Conservation (phyloP, 73 alveolate genomes). For the Paraurostyla sp. region DNA sequence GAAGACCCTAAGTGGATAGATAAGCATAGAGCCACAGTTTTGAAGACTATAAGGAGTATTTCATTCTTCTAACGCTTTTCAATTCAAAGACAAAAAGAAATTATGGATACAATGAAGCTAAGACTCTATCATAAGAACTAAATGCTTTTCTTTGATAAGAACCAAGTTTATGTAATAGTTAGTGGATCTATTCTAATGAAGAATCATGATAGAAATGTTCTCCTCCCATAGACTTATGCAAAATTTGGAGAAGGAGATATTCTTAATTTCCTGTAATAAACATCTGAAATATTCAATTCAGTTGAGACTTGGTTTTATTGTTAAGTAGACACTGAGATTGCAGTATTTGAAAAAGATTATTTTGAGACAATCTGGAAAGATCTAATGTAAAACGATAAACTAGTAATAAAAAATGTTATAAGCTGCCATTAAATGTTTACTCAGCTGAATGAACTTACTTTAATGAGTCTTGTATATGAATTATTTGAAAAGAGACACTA, state of each 20-base stretch:
- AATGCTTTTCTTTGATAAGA: constrained; percentile 17
- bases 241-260: constrained; percentile 70
- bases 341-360: constrained; percentile 30
- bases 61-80: constrained; percentile 59
- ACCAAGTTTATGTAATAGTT: constrained; percentile 51
- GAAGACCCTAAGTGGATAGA: constrained; percentile 54
- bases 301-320: constrained; percentile 69
- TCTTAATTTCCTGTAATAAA: constrained; percentile 42
- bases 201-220: constrained; percentile 59
- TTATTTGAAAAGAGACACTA: constrained; percentile 48
- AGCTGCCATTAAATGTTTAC: constrained; percentile 29
- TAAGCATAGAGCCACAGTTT: constrained; percentile 2
- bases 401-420: constrained; percentile 4
- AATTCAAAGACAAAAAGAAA: neutral
- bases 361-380: constrained; percentile 58
- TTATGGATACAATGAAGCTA: constrained; percentile 35
- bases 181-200: constrained; percentile 67
- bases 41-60: neutral
- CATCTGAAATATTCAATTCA: constrained; percentile 51
- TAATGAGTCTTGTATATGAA: constrained; percentile 61
- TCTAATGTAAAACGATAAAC: neutral
- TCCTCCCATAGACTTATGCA: constrained; percentile 69
- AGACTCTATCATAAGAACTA: neutral
- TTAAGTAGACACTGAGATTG: constrained; percentile 66
- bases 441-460: constrained; percentile 51